phyloP scores from a whole-genome alignment of 805 yeast species.

The Candida taoyuanica region DNA sequence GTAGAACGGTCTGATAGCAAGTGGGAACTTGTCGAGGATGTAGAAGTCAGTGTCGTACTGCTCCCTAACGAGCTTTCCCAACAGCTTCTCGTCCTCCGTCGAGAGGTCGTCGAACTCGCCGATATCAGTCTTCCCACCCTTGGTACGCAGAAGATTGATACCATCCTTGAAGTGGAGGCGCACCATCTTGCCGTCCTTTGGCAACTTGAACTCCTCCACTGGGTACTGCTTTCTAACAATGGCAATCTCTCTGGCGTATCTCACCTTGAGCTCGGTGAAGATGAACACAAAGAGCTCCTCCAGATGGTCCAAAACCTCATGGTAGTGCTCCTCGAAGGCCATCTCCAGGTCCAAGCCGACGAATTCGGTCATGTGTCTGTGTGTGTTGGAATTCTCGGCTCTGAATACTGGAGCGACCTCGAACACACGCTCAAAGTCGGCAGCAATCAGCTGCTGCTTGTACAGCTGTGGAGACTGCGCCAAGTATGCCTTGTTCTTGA shows the following conservation, averaged over 20 bases:
- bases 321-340: constrained; percentile 97
- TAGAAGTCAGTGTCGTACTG: constrained; percentile 97
- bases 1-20: constrained; percentile 95
- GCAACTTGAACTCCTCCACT: constrained; percentile 94
- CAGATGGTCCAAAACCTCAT: constrained; percentile 69
- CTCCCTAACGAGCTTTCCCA: constrained; percentile 88
- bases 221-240: constrained; percentile 92
- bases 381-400: constrained; percentile 98
- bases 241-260: constrained; percentile 82
- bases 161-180: constrained; percentile 88
- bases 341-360: constrained; percentile 96
- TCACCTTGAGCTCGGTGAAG: constrained; percentile 73
- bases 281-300: constrained; percentile 81
- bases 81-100: constrained; percentile 90
- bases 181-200: constrained; percentile 91
- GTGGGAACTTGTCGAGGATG: constrained; percentile 96
- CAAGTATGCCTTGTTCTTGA: constrained; percentile 86
- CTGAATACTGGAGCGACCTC: constrained; percentile 98
- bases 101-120: constrained; percentile 81
- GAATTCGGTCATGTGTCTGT: constrained; percentile 99
- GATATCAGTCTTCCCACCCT: constrained; percentile 75
- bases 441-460: constrained; percentile 97
- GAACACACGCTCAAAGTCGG: constrained; percentile 93
- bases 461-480: constrained; percentile 98
- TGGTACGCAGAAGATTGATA: constrained; percentile 75